Evolutionary conservation across 2,329 filamentous ascomycete species (phyloP).

Genomic region (Aspergillus sp.): DNA sequence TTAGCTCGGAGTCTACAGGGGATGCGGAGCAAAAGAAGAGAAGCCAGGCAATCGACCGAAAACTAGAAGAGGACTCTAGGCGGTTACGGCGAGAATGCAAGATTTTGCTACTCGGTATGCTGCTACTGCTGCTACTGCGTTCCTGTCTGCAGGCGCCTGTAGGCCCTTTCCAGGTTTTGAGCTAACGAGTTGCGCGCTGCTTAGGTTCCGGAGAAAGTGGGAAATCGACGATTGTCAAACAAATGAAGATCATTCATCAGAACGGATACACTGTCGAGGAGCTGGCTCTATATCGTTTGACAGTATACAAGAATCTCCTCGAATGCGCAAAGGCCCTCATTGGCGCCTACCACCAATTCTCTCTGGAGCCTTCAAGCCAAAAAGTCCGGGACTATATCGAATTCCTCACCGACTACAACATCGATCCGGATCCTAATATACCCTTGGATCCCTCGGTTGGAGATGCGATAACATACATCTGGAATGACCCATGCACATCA

Average conservation of each 20-base stretch:
- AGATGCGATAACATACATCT: slow-evolving; percentile 81
- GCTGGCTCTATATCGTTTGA: slow-evolving; percentile 89
- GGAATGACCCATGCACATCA: slow-evolving; percentile 84
- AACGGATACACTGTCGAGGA: slow-evolving; percentile 97
- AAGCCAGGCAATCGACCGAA: slow-evolving; percentile 93
- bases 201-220: slow-evolving; percentile 96
- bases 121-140: background rate
- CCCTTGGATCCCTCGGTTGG: slow-evolving; percentile 81
- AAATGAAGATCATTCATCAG: slow-evolving; percentile 99
- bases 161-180: background rate
- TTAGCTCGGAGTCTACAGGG: slow-evolving; percentile 79
- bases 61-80: slow-evolving; percentile 91
- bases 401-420: slow-evolving; percentile 83
- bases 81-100: slow-evolving; percentile 97
- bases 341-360: slow-evolving; percentile 87
- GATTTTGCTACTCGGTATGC: slow-evolving; percentile 83
- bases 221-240: slow-evolving; percentile 99
- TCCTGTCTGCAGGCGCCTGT: background rate
- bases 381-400: slow-evolving; percentile 75
- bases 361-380: slow-evolving; percentile 74
- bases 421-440: slow-evolving; percentile 88
- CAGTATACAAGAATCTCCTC: slow-evolving; percentile 96
- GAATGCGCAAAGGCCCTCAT: slow-evolving; percentile 96
- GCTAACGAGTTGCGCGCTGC: slow-evolving; percentile 20
- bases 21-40: slow-evolving; percentile 93